phyloP scores from a whole-genome alignment of 73 alveolate species.

The Tetrahymena malaccensis region DNA sequence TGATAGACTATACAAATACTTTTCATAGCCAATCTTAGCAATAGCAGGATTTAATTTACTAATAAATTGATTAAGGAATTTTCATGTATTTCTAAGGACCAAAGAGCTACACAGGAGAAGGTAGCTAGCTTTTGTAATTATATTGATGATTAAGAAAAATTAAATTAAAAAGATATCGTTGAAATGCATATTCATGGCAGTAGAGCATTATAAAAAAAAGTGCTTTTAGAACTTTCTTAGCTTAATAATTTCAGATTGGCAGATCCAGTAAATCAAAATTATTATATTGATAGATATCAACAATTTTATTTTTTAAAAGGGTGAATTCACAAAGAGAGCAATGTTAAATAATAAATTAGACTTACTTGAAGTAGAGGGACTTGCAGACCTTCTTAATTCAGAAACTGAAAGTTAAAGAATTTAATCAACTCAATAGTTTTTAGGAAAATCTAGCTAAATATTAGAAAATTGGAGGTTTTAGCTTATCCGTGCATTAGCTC shows the following conservation, averaged over 20 bases:
- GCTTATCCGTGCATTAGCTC: slow-evolving; percentile 38
- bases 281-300: neutral
- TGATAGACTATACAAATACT: neutral
- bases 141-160: neutral
- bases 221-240: neutral
- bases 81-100: neutral
- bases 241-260: neutral
- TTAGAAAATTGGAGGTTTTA: slow-evolving; percentile 3
- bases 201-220: neutral
- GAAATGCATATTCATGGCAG: neutral
- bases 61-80: neutral
- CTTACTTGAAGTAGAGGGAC: slow-evolving; percentile 33
- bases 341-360: slow-evolving; percentile 34
- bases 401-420: slow-evolving; percentile 13
- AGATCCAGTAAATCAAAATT: neutral
- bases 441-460: slow-evolving; percentile 15
- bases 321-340: slow-evolving; percentile 53
- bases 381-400: slow-evolving; percentile 35
- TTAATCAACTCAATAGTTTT: slow-evolving; percentile 18
- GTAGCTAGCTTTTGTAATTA: neutral
- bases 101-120: neutral
- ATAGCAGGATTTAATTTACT: neutral
- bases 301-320: neutral
- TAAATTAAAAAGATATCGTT: neutral
- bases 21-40: neutral